Base-by-base conservation (phyloP, 768 basidiomycete species). In the Tulasnella calospora region DNA sequence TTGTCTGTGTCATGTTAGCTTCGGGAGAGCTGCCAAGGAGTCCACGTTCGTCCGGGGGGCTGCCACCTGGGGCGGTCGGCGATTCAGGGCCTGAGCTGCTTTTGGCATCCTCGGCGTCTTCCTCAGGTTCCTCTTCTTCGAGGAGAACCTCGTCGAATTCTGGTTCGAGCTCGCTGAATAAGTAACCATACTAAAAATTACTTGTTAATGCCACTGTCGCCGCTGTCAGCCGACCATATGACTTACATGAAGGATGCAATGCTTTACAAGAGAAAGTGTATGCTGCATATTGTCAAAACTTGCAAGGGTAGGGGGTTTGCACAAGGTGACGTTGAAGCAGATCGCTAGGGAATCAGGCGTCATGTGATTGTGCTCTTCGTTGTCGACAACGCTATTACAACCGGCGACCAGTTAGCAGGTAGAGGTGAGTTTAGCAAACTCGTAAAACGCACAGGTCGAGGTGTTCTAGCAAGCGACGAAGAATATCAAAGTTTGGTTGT, bases 351-450 rank as follows among this genome's bases (percentile, higher is more conserved):
- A 90, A 80, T 94, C 91, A 0, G 93, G 90, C 1, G 92, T 93
- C 94, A 96, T 96, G 79, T 95, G 94, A 81, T 95, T 96, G 72
- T 90, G 88, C 78, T 95, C 94, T 82, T 95, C 94, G 84, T 88
- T 93, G 82, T 95, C 93, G 5, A 93, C 93, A n/a, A 95, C 92
- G 82, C 93, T 93, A 79, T 21, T 10, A 27, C 36, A 21, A 74
- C 19, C 33, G 36, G 46, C 13, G 35, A 17, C 44, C 15, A 15
- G 13, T 67, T 30, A 17, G 71, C 15, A 47, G 72, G 47, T 30
- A 73, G 35, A 13, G 71, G n/a, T 33, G 72, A 61, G 23, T 47
- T 12, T 17, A n/a, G 23, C 13, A 46, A 5, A 72, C 44, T 19
- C 35, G 47, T 40, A 84, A 86, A 27, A 40, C 90, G 90, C 86